phyloP scores from a whole-genome alignment of 768 basidiomycete genomes.

The Hericium erinaceus region DNA sequence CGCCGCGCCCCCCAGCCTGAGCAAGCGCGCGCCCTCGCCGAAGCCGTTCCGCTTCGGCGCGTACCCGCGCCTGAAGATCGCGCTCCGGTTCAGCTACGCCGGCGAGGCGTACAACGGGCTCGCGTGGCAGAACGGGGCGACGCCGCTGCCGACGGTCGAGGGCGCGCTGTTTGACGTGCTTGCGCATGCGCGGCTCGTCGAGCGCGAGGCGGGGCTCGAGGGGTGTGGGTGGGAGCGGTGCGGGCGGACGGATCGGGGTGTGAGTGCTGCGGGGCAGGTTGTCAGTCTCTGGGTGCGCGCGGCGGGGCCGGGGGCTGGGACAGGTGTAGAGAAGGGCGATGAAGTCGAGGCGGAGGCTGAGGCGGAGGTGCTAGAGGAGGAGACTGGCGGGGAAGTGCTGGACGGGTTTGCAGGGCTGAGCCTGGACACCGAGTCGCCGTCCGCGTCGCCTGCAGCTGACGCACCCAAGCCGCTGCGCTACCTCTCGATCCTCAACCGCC shows the following conservation, averaged over 20 bases:
- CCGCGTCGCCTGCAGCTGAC: background rate
- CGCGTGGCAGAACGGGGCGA: conserved; percentile 64
- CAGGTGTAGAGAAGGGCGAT: background rate
- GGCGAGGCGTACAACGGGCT: conserved; percentile 91
- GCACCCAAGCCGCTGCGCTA: conserved; percentile 43
- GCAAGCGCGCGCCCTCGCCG: conserved; percentile 10
- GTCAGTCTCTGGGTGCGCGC: conserved; percentile 87
- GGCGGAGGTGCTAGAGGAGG: conserved; percentile 7
- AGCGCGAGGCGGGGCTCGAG: conserved; percentile 62
- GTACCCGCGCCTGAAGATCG: conserved; percentile 81
- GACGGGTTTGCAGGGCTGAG: background rate
- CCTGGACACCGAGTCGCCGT: background rate
- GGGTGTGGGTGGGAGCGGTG: conserved; percentile 89
- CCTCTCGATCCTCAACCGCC: conserved; percentile 69
- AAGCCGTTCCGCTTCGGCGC: conserved; percentile 55
- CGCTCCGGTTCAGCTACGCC: conserved; percentile 86
- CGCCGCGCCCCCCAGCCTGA: conserved; percentile 5
- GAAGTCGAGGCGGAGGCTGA: background rate
- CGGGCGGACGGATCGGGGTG: conserved; percentile 91
- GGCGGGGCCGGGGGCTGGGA: conserved; percentile 27
- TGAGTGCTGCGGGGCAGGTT: conserved; percentile 91
- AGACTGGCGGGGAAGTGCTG: background rate
- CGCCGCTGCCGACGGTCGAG: conserved; percentile 86
- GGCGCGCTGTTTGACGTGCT: conserved; percentile 76
- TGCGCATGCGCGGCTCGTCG: conserved; percentile 67